Conservation (phyloP, 2,329 filamentous ascomycete species). For the Fusarium sp. region DNA sequence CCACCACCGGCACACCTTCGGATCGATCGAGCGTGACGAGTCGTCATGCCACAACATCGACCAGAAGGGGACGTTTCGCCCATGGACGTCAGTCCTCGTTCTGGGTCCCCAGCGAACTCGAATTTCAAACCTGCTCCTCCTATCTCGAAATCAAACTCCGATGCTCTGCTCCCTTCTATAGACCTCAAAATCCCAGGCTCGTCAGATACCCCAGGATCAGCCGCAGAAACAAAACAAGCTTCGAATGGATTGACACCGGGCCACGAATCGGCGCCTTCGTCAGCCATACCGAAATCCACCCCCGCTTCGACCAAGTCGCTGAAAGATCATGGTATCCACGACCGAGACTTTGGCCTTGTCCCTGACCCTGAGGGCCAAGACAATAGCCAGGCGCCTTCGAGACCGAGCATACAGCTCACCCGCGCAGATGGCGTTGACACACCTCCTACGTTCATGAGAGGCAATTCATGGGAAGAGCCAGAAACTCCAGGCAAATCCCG, state of each 20-base stretch:
- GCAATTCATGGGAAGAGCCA: slow-evolving; percentile 75
- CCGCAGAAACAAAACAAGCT: slow-evolving; percentile 23
- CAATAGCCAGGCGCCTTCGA: slow-evolving; percentile 31
- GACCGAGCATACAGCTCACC: slow-evolving; percentile 81
- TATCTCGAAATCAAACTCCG: slow-evolving; percentile 31
- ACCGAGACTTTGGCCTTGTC: slow-evolving; percentile 33
- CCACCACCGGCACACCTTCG: slow-evolving; percentile 1
- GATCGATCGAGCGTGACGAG: slow-evolving; percentile 20
- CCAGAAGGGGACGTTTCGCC: slow-evolving; percentile 38
- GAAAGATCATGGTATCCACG: slow-evolving; percentile 35
- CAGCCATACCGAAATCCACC: slow-evolving; percentile 33
- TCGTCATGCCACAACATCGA: slow-evolving; percentile 38
- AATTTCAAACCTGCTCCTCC: slow-evolving; percentile 24
- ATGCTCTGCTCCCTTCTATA: slow-evolving; percentile 32
- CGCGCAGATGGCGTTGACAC: slow-evolving; percentile 64
- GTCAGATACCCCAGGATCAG: slow-evolving; percentile 4
- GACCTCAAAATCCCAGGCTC: slow-evolving; percentile 30
- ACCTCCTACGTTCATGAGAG: slow-evolving; percentile 64
- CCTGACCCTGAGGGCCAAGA: slow-evolving; percentile 27
- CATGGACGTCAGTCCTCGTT: slow-evolving; percentile 32
- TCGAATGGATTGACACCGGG: slow-evolving; percentile 7
- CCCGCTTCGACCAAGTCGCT: slow-evolving; percentile 39
- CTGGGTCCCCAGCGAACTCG: slow-evolving; percentile 37
- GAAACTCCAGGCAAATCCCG: slow-evolving; percentile 69
- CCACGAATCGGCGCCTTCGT: slow-evolving; percentile 24